A percentile compares a stretch with the other conserved stretches of the same genome.
Evolutionary conservation across 1,139 yeast species (phyloP).

Genomic region (Debaryomycetaceae sp.): DNA sequence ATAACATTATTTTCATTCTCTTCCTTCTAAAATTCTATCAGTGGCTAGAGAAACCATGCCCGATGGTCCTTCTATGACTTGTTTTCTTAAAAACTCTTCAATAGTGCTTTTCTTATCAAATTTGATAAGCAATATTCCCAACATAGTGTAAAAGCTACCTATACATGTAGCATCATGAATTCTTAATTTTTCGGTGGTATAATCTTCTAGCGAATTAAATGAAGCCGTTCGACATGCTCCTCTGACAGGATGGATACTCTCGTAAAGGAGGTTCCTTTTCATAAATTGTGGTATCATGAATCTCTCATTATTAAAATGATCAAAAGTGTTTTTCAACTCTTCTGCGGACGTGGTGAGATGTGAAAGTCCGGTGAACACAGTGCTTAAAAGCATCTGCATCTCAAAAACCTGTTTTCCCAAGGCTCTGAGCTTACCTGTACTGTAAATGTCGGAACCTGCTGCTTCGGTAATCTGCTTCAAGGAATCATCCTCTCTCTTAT

Average conservation of each 20-base stretch:
- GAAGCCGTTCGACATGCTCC: slow-evolving; percentile 24
- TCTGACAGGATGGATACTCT: slow-evolving; percentile 26
- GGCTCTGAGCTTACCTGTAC: slow-evolving; percentile 17
- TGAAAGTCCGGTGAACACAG: slow-evolving; percentile 7
- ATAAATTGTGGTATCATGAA: slow-evolving; percentile 29
- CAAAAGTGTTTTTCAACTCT: slow-evolving; percentile 23
- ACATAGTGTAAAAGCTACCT: slow-evolving; percentile 39
- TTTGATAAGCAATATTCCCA: slow-evolving; percentile 34
- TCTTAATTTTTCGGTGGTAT: slow-evolving; percentile 7
- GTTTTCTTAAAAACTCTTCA: slow-evolving; percentile 26
- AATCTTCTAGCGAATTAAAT: slow-evolving; percentile 10
- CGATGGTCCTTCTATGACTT: slow-evolving; percentile 26
- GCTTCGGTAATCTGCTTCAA: neutral
- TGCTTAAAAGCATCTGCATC: slow-evolving; percentile 11
- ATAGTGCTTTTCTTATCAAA: slow-evolving; percentile 21
- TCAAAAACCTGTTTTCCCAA: slow-evolving; percentile 19
- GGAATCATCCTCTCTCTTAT: neutral
- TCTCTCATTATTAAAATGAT: slow-evolving; percentile 17
- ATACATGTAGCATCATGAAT: slow-evolving; percentile 27
- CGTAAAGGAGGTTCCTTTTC: slow-evolving; percentile 27
- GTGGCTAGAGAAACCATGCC: slow-evolving; percentile 22
- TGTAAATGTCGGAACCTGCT: neutral
- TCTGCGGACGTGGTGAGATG: slow-evolving; percentile 10
- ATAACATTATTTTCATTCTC: neutral
- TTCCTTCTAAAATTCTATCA: slow-evolving; percentile 8